Conservation (phyloP, 805 yeast species). For the Saturnispora galanensis region DNA sequence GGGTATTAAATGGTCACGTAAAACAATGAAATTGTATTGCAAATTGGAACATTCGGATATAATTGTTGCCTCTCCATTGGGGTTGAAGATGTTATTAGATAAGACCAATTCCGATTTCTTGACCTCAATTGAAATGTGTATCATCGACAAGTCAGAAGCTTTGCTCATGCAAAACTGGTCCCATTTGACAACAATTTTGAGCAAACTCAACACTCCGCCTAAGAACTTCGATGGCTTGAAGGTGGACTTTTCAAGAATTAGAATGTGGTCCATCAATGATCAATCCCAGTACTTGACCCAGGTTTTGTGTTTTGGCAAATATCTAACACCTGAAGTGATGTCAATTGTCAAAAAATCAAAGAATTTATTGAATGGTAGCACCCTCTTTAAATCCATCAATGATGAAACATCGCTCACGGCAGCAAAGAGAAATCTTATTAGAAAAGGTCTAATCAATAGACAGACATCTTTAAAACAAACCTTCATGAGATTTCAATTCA, state of each 20-base stretch:
- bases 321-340: constrained; percentile 72
- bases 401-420: constrained; percentile 39
- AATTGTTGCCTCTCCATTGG: constrained; percentile 85
- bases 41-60: constrained; percentile 79
- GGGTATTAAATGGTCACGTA: constrained; percentile 87
- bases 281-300: constrained; percentile 68
- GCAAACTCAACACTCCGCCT: constrained; percentile 69
- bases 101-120: constrained; percentile 43
- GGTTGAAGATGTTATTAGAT: constrained; percentile 71
- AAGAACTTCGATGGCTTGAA: constrained; percentile 47
- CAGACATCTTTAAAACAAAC: constrained; percentile 49
- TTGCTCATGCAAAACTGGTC: constrained; percentile 91
- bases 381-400: constrained; percentile 42
- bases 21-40: constrained; percentile 73
- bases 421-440: constrained; percentile 36
- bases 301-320: constrained; percentile 66
- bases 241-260: constrained; percentile 83
- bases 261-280: constrained; percentile 89
- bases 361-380: constrained; percentile 44
- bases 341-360: constrained; percentile 37
- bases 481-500: constrained; percentile 59
- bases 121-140: constrained; percentile 74
- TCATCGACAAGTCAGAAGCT: constrained; percentile 78
- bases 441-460: constrained; percentile 25
- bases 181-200: constrained; percentile 59